Evolutionary conservation across 2,329 filamentous ascomycete genomes (phyloP), one percentile per base, ranked within the genome.

Genomic region (Aspergillaceae sp.): DNA sequence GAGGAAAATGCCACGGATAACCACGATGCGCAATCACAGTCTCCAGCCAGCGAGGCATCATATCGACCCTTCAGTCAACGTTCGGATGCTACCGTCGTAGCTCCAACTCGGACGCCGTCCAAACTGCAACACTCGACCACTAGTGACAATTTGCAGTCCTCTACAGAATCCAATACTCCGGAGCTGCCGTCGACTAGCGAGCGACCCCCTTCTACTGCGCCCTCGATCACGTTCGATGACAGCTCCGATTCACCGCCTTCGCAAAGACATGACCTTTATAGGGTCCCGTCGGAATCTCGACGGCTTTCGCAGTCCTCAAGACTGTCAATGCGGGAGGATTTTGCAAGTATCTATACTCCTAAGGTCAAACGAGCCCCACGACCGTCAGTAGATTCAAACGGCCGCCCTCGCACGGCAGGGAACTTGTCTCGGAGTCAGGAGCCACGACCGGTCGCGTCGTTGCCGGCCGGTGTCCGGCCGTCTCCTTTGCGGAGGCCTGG

Each of bases 301-400:
- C 62, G 58, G 50, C 69, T 67, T 11, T 61, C 64, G 19, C 68
- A 71, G 45, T 70, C 70, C 9, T 61, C 62, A 33, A 64, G 73
- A 27, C 70, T 71, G 11, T 70, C 71, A 0, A 55, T 70, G 29
- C 63, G 62, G 27, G 72, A 75, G 32, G 70, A 71, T 45, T 65
- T 63, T 27, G 62, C 63, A 38, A 26, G 11, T 9, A 61, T 40
- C 58, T 63, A 38, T 62, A 62, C 45, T 49, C 73, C 73, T 44
- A 96, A 94, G 64, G 83, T 95, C 46, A 96, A 94, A 67, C 78
- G 95, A 38, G 92, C 83, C 1, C 91, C 92, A 7, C 79, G 91
- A 40, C 89, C 89, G 28, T 91, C 88, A 51, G 72, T 77, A 36
- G 68, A 73, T 53, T 75, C 79, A 47, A 75, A 77, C 56, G 78